phyloP scores from a whole-genome alignment of 2,329 filamentous ascomycete species.

The Rhynchosporium secalis region DNA sequence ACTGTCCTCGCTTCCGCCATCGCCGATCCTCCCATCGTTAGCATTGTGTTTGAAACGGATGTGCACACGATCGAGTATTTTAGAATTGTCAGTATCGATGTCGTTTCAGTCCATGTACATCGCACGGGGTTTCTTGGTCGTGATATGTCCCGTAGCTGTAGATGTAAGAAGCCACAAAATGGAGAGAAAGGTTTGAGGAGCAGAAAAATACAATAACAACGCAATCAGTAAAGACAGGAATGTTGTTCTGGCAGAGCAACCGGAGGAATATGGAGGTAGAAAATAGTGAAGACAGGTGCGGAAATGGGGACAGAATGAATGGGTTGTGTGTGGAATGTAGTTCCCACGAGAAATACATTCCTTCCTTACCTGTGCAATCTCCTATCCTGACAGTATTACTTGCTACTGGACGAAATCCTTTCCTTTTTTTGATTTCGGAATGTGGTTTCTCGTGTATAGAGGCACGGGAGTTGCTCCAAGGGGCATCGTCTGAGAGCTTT shows the following conservation, averaged over 20 bases:
- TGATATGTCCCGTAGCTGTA: not conserved
- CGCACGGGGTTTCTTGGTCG: not conserved
- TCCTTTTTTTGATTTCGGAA: slow-evolving; percentile 3
- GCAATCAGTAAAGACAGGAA: slow-evolving; percentile 16
- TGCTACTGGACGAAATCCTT: not conserved
- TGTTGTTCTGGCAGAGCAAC: slow-evolving; percentile 14
- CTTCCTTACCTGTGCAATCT: slow-evolving; percentile 10
- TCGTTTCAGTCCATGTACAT: not conserved
- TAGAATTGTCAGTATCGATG: too few relatives aligned
- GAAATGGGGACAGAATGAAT: slow-evolving; percentile 14
- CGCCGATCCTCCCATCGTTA: not conserved
- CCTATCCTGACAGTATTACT: not conserved
- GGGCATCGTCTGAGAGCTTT: not conserved
- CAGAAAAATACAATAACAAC: not conserved
- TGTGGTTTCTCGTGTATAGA: not conserved
- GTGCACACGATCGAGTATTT: not conserved
- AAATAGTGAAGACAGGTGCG: not conserved
- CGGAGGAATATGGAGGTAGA: not conserved
- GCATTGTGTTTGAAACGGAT: not conserved
- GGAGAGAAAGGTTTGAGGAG: not conserved
- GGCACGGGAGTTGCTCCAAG: not conserved
- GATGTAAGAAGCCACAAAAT: not conserved
- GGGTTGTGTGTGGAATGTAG: slow-evolving; percentile 19
- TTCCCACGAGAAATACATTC: slow-evolving; percentile 19
- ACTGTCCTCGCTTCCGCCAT: not conserved